Base-by-base conservation (phyloP, 2,329 filamentous ascomycete genomes). In the Ceratocystis cacaofunesta region DNA sequence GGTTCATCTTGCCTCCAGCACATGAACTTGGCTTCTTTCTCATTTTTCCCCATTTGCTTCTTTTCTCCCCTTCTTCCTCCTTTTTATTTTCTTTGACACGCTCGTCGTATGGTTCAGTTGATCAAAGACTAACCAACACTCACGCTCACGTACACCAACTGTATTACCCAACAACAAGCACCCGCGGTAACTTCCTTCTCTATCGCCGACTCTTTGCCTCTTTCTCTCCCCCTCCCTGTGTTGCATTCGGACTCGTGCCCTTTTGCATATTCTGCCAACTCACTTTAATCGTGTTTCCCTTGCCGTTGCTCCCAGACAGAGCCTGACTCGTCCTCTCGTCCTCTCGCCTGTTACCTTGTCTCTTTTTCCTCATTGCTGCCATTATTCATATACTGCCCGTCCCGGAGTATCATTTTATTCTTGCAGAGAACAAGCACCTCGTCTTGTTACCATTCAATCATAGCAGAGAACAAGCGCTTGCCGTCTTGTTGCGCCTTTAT, bases 341-440 rank as follows among this genome's bases (percentile, higher is more conserved):
- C 36, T 41, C 36, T 15, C 36, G 36, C 36, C 36, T 15, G 36
- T 41, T 12, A 2, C 36, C 36, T 12, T 41, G 36, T 41, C 36
- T 41, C 10, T 15, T 15, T 41, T 12, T 15, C 36, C 36, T 41
- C 10, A 41, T 41, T 41, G 10, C 36, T 41, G 3, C 36, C 12
- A 41, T 48, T 48, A 22, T 12, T 52, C 19, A 5, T 52, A 10
- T 52, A 19, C 46, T 48, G 1, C 36, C 36, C 10, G 36, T 48
- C 46, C 25, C 15, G 25, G 7, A 32, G 55, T 8, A 32, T 58
- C 30, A 12, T 15, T 57, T 57, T 58, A 32, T 36, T 32, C 32
- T 58, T 58, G 28, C 55, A 58, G 55, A 58, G 55, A 62, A 48
- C 60, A 62, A 62, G 43, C 36, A 52, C 4, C 10, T 28, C n/a